Base-by-base conservation (phyloP, 768 basidiomycete species). In the Lanmaoa pseudosensibilis region DNA sequence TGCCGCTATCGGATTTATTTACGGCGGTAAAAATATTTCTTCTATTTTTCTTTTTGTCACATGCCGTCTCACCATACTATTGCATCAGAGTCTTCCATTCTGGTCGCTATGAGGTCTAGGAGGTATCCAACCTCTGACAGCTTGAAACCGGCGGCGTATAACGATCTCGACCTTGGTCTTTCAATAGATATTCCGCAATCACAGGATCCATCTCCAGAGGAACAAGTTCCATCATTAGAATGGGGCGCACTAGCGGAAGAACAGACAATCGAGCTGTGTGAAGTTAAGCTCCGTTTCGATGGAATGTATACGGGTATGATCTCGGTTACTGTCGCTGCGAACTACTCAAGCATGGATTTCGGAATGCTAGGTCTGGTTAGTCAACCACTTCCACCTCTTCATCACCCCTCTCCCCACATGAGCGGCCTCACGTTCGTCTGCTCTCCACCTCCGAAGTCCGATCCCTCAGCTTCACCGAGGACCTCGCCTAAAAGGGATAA, bases 231-330 rank as follows among this genome's bases (percentile, higher is more conserved):
- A 27, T 49, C 67, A 11, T 51, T 69, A 4, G 73, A 78, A 40
- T 78, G 81, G 80, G 85, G 86, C 46, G 70, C 74, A 43, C 81
- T 81, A 71, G 80, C 83, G 5, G 86, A 88, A 65, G 85, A 88
- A 50, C 71, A 74, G 8, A 76, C 68, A 3, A 81, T 90, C 57
- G 81, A 86, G 36, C 58, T 90, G n/a, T 83, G 76, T 51, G 84
- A 87, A 69, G 77, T 87, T 11, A 76, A 77, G 30, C 64, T 88
- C 16, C 69, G 73, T 34, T 81, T 80, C 50, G 80, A 84, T 54
- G 77, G 78, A 34, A 34, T 57, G 34, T 52, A 59, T 7, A 75
- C 81, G 56, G 71, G 84, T 85, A 72, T 57, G 79, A 33, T 41
- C 15, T 48, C 39, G 30, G 21, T 53, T 19, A 21, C 19, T 46